A percentile compares a stretch with the other conserved stretches of the same genome.
Conservation (phyloP, 345 rosid species). For the Nasturtium officinale region DNA sequence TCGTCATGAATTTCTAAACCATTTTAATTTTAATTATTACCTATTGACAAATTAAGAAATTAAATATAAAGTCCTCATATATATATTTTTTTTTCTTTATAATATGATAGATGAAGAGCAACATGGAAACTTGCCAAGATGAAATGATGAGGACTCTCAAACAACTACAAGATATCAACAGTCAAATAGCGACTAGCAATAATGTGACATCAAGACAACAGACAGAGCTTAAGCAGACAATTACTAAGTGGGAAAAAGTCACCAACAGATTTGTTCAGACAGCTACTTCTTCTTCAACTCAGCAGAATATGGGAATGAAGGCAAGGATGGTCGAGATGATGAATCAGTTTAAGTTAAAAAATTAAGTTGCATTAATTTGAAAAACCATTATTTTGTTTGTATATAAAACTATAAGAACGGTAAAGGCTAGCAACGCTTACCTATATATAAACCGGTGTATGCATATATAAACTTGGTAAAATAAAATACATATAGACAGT, state of each 20-base stretch:
- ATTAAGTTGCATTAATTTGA: background rate
- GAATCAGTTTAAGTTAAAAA: background rate
- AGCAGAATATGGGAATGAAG: background rate
- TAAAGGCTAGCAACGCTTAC: conserved; percentile 10
- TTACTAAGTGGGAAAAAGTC: conserved; percentile 32
- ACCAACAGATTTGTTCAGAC: conserved; percentile 37
- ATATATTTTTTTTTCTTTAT: background rate
- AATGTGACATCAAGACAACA: conserved; percentile 31
- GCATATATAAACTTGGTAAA: conserved; percentile 27
- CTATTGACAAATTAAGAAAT: background rate
- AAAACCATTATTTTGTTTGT: conserved; percentile 8
- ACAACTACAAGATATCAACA: conserved; percentile 33
- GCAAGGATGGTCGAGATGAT: conserved; percentile 1
- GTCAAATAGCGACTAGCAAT: conserved; percentile 21
- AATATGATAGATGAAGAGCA: conserved; percentile 34
- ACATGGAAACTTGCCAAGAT: conserved; percentile 28
- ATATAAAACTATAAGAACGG: conserved; percentile 36
- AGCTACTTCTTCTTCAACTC: conserved; percentile 32
- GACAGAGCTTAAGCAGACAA: conserved; percentile 34
- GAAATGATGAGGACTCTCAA: conserved; percentile 6
- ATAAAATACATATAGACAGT: conserved; percentile 20
- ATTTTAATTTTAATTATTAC: background rate
- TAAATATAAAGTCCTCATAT: background rate
- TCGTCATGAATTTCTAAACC: background rate
- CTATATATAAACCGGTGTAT: conserved; percentile 22